Conservation (phyloP, 805 yeast species). For the Scheffersomyces amazonensis region DNA sequence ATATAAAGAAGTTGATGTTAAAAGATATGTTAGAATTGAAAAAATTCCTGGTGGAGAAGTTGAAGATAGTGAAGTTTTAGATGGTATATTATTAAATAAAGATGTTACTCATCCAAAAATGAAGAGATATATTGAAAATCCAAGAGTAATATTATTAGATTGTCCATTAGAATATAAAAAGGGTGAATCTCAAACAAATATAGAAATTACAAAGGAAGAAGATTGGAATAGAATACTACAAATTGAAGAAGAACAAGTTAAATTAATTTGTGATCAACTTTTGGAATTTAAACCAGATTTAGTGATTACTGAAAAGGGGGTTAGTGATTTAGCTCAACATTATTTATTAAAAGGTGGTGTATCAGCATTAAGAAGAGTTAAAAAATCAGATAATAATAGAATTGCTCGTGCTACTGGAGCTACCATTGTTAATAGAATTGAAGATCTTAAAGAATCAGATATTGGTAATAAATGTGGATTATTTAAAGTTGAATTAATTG, state of each 20-base stretch:
- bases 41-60: constrained; percentile 98
- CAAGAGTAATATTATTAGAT: constrained; percentile 84
- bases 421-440: constrained; percentile 91
- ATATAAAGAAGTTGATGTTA: constrained; percentile 83
- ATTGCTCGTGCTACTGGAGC: constrained; percentile 98
- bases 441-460: constrained; percentile 88
- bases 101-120: constrained; percentile 99
- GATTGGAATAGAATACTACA: constrained; percentile 95
- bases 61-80: constrained; percentile 80
- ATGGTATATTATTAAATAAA: constrained; percentile 90
- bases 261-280: constrained; percentile 78
- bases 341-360: constrained; percentile 90
- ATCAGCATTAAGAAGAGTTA: constrained; percentile 88
- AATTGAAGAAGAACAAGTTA: constrained; percentile 97
- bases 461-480: constrained; percentile 86
- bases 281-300: constrained; percentile 86
- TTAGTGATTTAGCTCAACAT: constrained; percentile 96
- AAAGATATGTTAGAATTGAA: constrained; percentile 90
- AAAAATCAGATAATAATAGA: constrained; percentile 94
- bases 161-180: constrained; percentile 98
- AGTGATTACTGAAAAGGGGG: constrained; percentile 97
- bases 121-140: constrained; percentile 86
- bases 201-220: constrained; percentile 92
- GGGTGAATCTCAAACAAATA: constrained; percentile 98
- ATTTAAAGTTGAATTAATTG: constrained; percentile 91